Evolutionary conservation across 164 flowering plant species (phyloP).

Genomic region (Brasenia schreberi): DNA sequence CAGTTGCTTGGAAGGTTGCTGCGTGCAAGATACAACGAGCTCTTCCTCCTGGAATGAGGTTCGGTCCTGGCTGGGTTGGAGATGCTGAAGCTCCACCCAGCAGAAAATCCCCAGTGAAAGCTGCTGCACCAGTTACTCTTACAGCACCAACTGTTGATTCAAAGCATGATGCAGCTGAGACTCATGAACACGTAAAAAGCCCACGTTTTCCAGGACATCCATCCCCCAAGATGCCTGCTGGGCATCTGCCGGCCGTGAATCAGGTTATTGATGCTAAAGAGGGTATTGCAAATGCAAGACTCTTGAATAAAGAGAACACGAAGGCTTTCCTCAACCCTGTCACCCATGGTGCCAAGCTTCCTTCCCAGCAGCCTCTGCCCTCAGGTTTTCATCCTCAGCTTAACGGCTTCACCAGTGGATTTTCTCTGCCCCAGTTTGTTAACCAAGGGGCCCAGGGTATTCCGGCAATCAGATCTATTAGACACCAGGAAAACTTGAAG

Average conservation of each 20-base stretch:
- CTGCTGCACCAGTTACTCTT: neutral
- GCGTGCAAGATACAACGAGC: constrained; percentile 44
- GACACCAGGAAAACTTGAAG: neutral
- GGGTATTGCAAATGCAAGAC: constrained; percentile 7
- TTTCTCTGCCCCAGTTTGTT: neutral
- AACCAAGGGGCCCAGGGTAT: neutral
- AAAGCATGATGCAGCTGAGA: constrained; percentile 1
- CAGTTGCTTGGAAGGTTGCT: constrained; percentile 65
- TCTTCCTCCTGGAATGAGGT: constrained; percentile 45
- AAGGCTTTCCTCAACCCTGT: neutral
- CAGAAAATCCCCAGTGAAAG: neutral
- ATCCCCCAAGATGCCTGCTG: neutral
- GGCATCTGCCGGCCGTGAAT: neutral
- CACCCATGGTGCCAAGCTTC: constrained; percentile 5
- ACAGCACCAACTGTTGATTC: neutral
- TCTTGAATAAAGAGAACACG: neutral
- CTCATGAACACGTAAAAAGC: constrained; percentile 10
- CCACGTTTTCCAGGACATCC: constrained; percentile 9
- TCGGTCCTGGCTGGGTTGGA: constrained; percentile 63
- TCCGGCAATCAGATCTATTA: neutral
- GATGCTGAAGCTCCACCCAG: constrained; percentile 22
- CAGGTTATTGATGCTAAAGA: constrained; percentile 6
- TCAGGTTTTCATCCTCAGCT: constrained; percentile 8
- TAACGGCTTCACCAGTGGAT: constrained; percentile 21
- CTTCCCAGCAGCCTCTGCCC: constrained; percentile 18